Evolutionary conservation across 1,284 basidiomycete species (phyloP).

Genomic region (Malassezia dermatis): DNA sequence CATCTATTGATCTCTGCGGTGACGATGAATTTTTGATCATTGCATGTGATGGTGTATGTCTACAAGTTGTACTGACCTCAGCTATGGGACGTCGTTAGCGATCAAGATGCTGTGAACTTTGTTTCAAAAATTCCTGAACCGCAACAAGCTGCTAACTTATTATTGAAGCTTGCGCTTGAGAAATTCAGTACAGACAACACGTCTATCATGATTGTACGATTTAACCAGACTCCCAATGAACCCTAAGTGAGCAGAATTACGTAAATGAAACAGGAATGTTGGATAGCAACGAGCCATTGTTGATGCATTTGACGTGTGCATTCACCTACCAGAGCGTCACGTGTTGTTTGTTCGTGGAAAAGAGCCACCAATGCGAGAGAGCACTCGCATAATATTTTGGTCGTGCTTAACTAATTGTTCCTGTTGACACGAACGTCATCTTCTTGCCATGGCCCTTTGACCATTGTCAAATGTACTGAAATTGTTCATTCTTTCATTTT

Average conservation of each 20-base stretch:
- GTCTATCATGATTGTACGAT: constrained; percentile 42
- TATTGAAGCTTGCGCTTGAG: constrained; percentile 74
- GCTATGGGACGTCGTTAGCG: constrained; percentile 93
- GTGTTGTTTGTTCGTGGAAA: neutral
- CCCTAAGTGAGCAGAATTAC: neutral
- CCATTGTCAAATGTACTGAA: neutral
- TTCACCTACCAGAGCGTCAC: neutral
- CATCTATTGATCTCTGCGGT: constrained; percentile 78
- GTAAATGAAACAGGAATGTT: neutral
- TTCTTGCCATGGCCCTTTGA: neutral
- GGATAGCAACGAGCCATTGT: neutral
- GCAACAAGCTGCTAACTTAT: constrained; percentile 65
- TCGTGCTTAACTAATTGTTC: neutral
- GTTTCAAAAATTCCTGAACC: constrained; percentile 66
- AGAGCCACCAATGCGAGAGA: neutral
- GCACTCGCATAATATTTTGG: neutral
- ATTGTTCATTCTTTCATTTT: neutral
- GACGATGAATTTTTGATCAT: constrained; percentile 91
- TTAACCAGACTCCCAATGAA: constrained; percentile 7
- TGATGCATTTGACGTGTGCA: neutral
- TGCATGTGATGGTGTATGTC: constrained; percentile 88
- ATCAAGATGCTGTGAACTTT: constrained; percentile 82
- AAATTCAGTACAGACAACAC: constrained; percentile 82
- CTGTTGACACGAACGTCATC: neutral
- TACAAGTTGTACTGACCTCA: constrained; percentile 46